A percentile compares a stretch with the other conserved stretches of the same genome.
Conservation (phyloP, 2,329 filamentous ascomycete species). For the Hymenotorrendiella dingleyae region DNA sequence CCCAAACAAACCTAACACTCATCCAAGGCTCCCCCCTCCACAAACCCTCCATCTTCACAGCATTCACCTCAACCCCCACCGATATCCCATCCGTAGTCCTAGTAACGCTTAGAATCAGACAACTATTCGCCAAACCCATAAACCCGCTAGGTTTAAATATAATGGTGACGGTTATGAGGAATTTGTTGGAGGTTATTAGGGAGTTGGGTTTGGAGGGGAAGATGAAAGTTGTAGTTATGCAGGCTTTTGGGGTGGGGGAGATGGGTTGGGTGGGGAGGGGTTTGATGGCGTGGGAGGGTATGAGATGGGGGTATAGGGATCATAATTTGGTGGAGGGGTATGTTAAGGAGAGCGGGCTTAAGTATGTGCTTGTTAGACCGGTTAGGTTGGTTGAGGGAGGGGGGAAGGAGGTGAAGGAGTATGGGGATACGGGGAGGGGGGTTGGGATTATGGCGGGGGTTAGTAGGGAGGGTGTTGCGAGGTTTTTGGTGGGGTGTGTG, state of each 20-base stretch:
- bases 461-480: slow-evolving; percentile 32
- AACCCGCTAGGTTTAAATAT: slow-evolving; percentile 39
- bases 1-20: slow-evolving; percentile 33
- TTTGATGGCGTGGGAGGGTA: slow-evolving; percentile 42
- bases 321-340: slow-evolving; percentile 33
- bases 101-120: slow-evolving; percentile 42
- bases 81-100: slow-evolving; percentile 36
- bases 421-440: slow-evolving; percentile 25
- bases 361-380: slow-evolving; percentile 17
- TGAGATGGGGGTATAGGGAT: slow-evolving; percentile 38
- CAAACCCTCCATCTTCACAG: slow-evolving; percentile 32
- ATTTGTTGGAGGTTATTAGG: no score
- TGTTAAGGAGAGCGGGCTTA: slow-evolving; percentile 7
- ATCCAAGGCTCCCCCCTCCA: slow-evolving; percentile 36
- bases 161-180: slow-evolving; percentile 39
- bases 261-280: slow-evolving; percentile 37
- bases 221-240: slow-evolving; percentile 43
- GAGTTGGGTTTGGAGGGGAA: no score
- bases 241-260: slow-evolving; percentile 41
- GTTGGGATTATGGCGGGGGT: slow-evolving; percentile 11
- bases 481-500: slow-evolving; percentile 39
- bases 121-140: slow-evolving; percentile 42
- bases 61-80: slow-evolving; percentile 28
- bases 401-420: slow-evolving; percentile 8
- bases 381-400: slow-evolving; percentile 16